Conservation (phyloP, 768 basidiomycete species). For the Dictyophora rubrovolvata region DNA sequence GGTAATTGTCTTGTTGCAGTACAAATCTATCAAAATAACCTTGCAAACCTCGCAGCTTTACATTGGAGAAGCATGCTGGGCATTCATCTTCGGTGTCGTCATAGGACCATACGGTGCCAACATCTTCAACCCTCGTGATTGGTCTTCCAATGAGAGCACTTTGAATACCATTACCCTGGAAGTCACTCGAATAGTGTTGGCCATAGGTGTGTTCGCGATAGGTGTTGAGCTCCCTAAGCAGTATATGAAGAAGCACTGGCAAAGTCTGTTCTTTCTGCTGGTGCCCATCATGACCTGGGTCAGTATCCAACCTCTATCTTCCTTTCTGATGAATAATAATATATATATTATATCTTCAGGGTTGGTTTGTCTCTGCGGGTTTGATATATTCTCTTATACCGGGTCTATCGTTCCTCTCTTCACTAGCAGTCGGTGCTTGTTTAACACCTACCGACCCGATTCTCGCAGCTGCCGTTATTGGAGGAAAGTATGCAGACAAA, state of each 20-base stretch:
- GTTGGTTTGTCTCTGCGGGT: slow-evolving; percentile 89
- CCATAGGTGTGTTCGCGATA: slow-evolving; percentile 95
- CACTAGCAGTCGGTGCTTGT: slow-evolving; percentile 84
- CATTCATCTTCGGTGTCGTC: slow-evolving; percentile 87
- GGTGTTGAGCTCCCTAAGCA: slow-evolving; percentile 96
- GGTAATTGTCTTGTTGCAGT: slow-evolving; percentile 29
- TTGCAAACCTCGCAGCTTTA: slow-evolving; percentile 47
- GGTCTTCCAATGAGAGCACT: slow-evolving; percentile 37
- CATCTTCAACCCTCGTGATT: slow-evolving; percentile 73
- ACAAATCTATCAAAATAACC: background rate
- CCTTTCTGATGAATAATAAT: background rate
- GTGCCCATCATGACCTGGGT: slow-evolving; percentile 81
- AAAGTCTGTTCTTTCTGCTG: slow-evolving; percentile 74
- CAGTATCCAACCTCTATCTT: slow-evolving; percentile 20
- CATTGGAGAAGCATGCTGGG: slow-evolving; percentile 94
- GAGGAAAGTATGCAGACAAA: slow-evolving; percentile 96
- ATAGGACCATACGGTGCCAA: slow-evolving; percentile 80
- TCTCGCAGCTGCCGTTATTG: slow-evolving; percentile 83
- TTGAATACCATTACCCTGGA: slow-evolving; percentile 79
- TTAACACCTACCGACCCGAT: slow-evolving; percentile 94
- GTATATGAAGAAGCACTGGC: slow-evolving; percentile 92
- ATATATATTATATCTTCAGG: slow-evolving; percentile 32
- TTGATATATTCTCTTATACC: slow-evolving; percentile 91
- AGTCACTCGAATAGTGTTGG: slow-evolving; percentile 81
- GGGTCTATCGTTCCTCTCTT: slow-evolving; percentile 77